A percentile compares a stretch with the other conserved stretches of the same genome.
Conservation (phyloP, 2,329 filamentous ascomycete genomes). For the Chaetoscypha palmicola region DNA sequence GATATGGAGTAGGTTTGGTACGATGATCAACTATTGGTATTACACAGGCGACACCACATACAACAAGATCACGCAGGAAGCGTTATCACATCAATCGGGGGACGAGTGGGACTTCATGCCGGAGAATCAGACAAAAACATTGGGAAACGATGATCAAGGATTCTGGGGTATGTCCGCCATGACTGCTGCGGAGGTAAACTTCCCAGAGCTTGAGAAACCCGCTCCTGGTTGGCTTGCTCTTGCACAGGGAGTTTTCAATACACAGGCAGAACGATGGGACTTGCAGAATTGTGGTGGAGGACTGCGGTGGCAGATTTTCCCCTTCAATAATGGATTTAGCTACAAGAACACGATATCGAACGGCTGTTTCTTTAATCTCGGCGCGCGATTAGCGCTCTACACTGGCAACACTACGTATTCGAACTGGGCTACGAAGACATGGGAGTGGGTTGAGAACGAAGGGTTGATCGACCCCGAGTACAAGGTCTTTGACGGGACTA, state of each 20-base stretch:
- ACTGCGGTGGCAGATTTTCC: constrained; percentile 77
- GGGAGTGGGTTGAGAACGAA: constrained; percentile 56
- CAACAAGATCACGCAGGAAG: constrained; percentile 54
- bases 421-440: constrained; percentile 69
- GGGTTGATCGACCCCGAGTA: constrained; percentile 51
- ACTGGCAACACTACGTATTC: constrained; percentile 71
- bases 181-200: constrained; percentile 61
- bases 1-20: constrained; percentile 38
- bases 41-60: constrained; percentile 68
- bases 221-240: constrained; percentile 62
- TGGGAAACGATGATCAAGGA: constrained; percentile 65
- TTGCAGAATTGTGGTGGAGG: constrained; percentile 60
- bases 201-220: constrained; percentile 44
- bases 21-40: constrained; percentile 77
- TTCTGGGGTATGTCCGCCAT: constrained; percentile 68
- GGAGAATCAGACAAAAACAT: constrained; percentile 52
- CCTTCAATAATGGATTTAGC: constrained; percentile 71
- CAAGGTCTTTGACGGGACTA: constrained; percentile 54
- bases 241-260: constrained; percentile 75
- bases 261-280: constrained; percentile 68
- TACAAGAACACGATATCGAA: constrained; percentile 65
- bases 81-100: constrained; percentile 67
- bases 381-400: constrained; percentile 63
- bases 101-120: constrained; percentile 71
- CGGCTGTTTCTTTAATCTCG: constrained; percentile 54